Percentiles rank a stretch among this genome's conserved stretches.
Conservation (phyloP, 2,329 filamentous ascomycete genomes). For the Trichoderma semiorbis region DNA sequence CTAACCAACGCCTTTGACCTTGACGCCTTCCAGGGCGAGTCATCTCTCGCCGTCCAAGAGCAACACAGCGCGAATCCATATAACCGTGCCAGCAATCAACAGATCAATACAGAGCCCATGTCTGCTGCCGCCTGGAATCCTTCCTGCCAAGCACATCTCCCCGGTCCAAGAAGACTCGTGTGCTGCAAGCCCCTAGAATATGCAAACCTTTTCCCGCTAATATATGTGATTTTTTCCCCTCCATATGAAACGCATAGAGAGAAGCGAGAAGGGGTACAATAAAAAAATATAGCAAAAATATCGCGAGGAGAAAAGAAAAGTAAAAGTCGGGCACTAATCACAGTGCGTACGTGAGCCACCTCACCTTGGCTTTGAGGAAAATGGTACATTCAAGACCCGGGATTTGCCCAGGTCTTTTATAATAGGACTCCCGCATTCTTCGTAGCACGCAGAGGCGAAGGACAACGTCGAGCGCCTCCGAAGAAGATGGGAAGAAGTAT, state of each 20-base stretch:
- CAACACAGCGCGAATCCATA: neutral
- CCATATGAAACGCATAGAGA: neutral
- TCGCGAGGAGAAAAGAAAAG: neutral
- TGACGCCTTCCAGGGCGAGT: constrained; percentile 12
- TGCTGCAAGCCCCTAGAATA: constrained; percentile 2
- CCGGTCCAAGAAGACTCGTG: neutral
- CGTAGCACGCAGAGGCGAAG: neutral
- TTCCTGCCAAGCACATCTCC: neutral
- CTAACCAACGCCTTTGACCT: constrained; percentile 18
- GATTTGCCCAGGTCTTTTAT: neutral
- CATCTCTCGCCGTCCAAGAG: neutral
- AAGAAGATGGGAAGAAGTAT: constrained; percentile 15
- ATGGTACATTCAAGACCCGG: neutral
- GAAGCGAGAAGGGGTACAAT: neutral
- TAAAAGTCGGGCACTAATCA: neutral
- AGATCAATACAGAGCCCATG: neutral
- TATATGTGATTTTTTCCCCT: neutral
- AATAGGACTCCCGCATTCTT: constrained; percentile 7
- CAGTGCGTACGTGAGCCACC: constrained; percentile 11
- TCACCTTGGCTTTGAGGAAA: neutral
- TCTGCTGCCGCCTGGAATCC: neutral
- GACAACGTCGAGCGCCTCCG: neutral
- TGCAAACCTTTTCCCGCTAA: constrained; percentile 7
- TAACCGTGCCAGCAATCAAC: neutral
- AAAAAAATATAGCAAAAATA: neutral